Evolutionary conservation across 1,284 basidiomycete genomes (phyloP), one percentile per base, ranked within the genome.

Genomic region (Phellopilus nigrolimitatus): DNA sequence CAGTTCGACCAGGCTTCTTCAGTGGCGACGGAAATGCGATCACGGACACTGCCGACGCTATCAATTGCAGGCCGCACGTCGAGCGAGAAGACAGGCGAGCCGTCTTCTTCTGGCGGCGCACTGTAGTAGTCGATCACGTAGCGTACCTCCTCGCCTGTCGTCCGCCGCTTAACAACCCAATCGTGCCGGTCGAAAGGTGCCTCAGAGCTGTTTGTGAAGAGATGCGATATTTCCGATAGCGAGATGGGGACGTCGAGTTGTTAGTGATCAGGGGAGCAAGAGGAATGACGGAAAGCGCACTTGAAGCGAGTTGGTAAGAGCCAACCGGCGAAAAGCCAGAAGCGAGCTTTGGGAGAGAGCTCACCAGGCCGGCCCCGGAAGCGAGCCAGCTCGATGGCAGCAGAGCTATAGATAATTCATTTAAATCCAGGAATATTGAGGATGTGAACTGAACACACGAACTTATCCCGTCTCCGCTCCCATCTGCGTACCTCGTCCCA

Each of bases 171-270:
- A 53, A 99, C 79, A 47, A 97, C 71, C 97, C 97, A 99, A 72
- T 99, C 95, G 66, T 99, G 97, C n/a, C 95, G 84, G 66, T 99
- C 95, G 63, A 99, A 99, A 1, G 97, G 95, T 4, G 92, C 89
- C 62, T 94, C 88, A 30, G 82, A 74, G 68, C 91, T 97, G 22
- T 12, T 17, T 62, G 1, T 54, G 45, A 38, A 8, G 15, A 44
- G 38, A 21, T 33, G 13, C 45, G 34, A 45, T 40, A 46, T 55
- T 22, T 39, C n/a, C n/a, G n/a, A n/a, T n/a, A n/a, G n/a, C n/a
- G n/a, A n/a, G 42, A 13, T 22, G 42, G 25, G n/a, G 22, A 13
- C 22, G 6, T 8, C 38, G 19, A 9, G 9, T 40, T 3, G 22
- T 40, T 27, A 19, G 34, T n/a, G 34, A 31, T 9, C 27, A 12